Conservation (phyloP, 2,329 filamentous ascomycete genomes). For the Monosporascus sp. region DNA sequence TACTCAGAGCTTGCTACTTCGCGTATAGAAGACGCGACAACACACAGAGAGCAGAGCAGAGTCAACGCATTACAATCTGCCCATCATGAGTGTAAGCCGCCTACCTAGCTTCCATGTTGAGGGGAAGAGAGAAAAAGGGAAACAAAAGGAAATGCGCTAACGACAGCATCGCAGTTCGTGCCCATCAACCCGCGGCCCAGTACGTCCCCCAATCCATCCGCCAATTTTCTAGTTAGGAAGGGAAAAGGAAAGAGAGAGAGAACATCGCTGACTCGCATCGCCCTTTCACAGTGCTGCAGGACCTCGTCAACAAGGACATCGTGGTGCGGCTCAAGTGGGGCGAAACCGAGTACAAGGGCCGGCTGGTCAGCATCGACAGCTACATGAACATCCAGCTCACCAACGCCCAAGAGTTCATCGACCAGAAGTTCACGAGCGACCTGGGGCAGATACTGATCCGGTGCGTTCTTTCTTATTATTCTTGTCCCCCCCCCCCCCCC, state of each 20-base stretch:
- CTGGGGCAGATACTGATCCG: constrained; percentile 90
- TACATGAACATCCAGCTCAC: constrained; percentile 99
- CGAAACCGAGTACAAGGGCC: constrained; percentile 94
- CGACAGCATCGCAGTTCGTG: constrained; percentile 57
- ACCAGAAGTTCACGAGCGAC: constrained; percentile 76
- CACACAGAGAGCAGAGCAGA: constrained; percentile 2
- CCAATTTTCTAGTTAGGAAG: too few relatives aligned
- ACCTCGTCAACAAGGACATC: constrained; percentile 74
- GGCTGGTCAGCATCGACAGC: constrained; percentile 85
- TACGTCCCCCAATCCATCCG: constrained; percentile 39
- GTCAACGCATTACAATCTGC: constrained; percentile 10
- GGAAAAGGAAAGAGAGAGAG: background rate
- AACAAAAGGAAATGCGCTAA: background rate
- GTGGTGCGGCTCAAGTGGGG: constrained; percentile 96
- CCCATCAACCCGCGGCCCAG: constrained; percentile 94
- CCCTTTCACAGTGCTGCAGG: background rate
- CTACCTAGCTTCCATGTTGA: background rate
- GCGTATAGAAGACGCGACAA: background rate
- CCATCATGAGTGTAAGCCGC: constrained; percentile 30
- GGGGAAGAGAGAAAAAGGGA: too few relatives aligned
- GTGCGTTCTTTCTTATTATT: constrained; percentile 38
- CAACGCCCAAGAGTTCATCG: constrained; percentile 86
- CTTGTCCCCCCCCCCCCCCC: too few relatives aligned
- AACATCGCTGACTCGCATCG: too few relatives aligned
- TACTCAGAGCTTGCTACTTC: background rate